Evolutionary conservation across 768 basidiomycete species (phyloP).

Genomic region (Suillus spraguei): DNA sequence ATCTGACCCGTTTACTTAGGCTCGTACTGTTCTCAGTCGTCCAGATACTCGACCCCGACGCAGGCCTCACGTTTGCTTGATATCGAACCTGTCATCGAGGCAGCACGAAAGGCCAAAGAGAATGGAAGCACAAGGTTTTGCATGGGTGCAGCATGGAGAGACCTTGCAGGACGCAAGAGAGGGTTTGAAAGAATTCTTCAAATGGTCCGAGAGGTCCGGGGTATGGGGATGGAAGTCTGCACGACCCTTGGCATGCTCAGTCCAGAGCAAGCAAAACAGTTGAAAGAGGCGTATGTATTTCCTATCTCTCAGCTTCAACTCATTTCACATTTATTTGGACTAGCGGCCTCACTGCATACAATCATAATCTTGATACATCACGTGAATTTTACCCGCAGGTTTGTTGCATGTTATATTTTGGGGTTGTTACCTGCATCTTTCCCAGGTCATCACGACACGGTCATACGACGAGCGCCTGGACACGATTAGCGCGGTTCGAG

Average conservation of each 20-base stretch:
- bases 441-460: slow-evolving; percentile 91
- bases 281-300: slow-evolving; percentile 85
- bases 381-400: slow-evolving; percentile 95
- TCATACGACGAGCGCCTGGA: slow-evolving; percentile 92
- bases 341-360: slow-evolving; percentile 94
- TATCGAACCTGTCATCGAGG: slow-evolving; percentile 89
- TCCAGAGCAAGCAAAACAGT: slow-evolving; percentile 86
- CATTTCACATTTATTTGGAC: slow-evolving; percentile 11
- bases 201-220: slow-evolving; percentile 90
- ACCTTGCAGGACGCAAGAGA: slow-evolving; percentile 87
- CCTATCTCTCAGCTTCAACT: slow-evolving; percentile 9
- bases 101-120: slow-evolving; percentile 90
- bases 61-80: slow-evolving; percentile 87
- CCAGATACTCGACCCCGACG: slow-evolving; percentile 87
- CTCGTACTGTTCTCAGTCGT: slow-evolving; percentile 98
- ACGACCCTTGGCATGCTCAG: slow-evolving; percentile 97
- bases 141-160: slow-evolving; percentile 99
- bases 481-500: slow-evolving; percentile 88
- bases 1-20: slow-evolving; percentile 44
- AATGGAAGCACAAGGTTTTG: slow-evolving; percentile 98
- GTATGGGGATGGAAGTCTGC: slow-evolving; percentile 99
- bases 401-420: slow-evolving; percentile 17
- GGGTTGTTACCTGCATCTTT: slow-evolving; percentile 8
- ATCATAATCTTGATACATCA: slow-evolving; percentile 98
- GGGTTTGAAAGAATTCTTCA: slow-evolving; percentile 91